Base-by-base conservation (phyloP, 805 yeast genomes). In the Clavispora phyllophila region DNA sequence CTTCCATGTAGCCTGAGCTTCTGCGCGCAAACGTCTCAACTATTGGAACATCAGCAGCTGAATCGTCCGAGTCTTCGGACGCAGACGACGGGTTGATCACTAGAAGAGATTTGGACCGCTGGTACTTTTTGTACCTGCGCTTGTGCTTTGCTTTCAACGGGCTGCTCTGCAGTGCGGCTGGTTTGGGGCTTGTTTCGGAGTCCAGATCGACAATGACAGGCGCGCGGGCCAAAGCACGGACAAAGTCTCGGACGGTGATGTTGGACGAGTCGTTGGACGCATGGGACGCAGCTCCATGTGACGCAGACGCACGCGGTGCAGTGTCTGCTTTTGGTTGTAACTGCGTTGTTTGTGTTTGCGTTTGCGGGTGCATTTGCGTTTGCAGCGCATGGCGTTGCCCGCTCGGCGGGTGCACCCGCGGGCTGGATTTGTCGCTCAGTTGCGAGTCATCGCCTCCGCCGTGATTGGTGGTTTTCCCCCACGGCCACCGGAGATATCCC, bases 41-140 rank as follows among this genome's bases (percentile, higher is more conserved):
- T 20, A 29, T 9, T 4, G 19, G 20, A 4, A 29, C 19, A 7
- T 15, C 20, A 12, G 14, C 20, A 10, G 9, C 20, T 4, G 33
- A 15, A 4, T 5, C 5, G 10, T 17, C 20, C 19, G 33, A 15
- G 5, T 5, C 5, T 19, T 49, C 54, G 3, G 56, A 52, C 32
- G 46, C 54, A n/a, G 54, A 50, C 5, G 56, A 52, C 9, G 56
- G 56, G 29, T 50, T 50, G 19, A 52, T 46, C n/a, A 50, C 40
- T 5, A 48, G 19, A 8, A 32, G 40, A 24, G 31, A 35, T 13
- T 40, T 40, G 12, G 46, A 36, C 9, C 44, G 36, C 39, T 43
- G 47, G 29, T 17, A 40, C 9, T 29, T 35, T 20, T 47, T 47
- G 20, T 9, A 43, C 17, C 26, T 33, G 20, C 31, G 36, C 27